Conservation (phyloP, 306 rosid genomes). For the Morella rubra region DNA sequence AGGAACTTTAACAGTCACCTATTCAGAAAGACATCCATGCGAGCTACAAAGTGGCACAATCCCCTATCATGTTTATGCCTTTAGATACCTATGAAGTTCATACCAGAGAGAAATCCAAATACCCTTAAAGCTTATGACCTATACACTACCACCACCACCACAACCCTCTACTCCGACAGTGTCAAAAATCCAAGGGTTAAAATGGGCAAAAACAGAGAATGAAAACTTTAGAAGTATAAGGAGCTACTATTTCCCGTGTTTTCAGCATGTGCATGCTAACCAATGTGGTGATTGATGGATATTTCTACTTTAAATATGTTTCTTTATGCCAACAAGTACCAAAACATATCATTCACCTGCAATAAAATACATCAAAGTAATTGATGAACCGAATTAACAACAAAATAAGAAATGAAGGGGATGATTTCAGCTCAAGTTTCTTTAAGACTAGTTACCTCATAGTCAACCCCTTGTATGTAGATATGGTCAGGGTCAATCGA, state of each 20-base stretch:
- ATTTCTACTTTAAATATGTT: not conserved
- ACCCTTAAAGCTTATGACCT: too few species aligned
- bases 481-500: slow-evolving; percentile 64
- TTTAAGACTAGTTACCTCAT: slow-evolving; percentile 55
- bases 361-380: not conserved
- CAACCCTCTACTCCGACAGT: too few species aligned
- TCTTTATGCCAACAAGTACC: not conserved
- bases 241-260: too few species aligned
- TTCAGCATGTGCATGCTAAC: not conserved
- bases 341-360: not conserved
- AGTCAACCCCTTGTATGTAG: slow-evolving; percentile 85
- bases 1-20: not conserved
- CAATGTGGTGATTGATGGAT: not conserved
- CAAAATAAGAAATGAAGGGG: not conserved
- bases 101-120: too few species aligned
- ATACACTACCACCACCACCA: too few species aligned
- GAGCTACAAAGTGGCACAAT: not conserved
- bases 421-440: not conserved
- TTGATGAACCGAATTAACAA: not conserved
- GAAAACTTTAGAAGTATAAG: too few species aligned
- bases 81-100: too few species aligned
- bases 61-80: too few species aligned
- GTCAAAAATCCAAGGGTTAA: too few species aligned
- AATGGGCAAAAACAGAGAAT: too few species aligned
- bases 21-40: not conserved